Base-by-base conservation (phyloP, 116 monocot genomes). In the Trichopus zeylanicus region DNA sequence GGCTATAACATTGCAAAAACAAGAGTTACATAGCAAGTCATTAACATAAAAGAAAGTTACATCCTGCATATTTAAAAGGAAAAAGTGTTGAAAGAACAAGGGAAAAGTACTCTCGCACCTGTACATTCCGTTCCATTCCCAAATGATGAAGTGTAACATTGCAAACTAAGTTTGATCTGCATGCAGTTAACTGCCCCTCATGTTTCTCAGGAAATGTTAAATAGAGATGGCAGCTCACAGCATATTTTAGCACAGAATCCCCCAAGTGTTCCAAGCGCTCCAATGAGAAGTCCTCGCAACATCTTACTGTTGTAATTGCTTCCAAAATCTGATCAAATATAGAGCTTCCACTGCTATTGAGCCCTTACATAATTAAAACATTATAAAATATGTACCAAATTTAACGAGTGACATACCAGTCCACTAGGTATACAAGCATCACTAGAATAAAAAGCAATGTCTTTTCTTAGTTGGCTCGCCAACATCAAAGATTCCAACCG, bases 231-330 rank as follows among this genome's bases (percentile, higher is more conserved):
- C 85, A 88, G 59, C 85, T 86, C 25, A 92, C 79, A 37, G 81
- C 72, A 78, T 88, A 99, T 70, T 99, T 99, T 57, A 99, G 61
- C 6, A 99, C 83, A 31, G 99, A 99, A 74, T 99, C 99, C 23
- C 99, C 99, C 49, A 99, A 56, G 38, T 85, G 76, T 70, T 99
- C 99, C 48, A 99, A 63, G 47, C 99, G 88, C 72, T 99, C 99
- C 67, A 86, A 46, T 31, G 85, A 92, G 71, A 99, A 99, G 53
- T 77, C 75, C 57, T 99, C 99, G 32, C 73, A 72, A 69, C 88
- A 85, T 92, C 88, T 68, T 34, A 68, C 25, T 52, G 99, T 88
- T 18, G 99, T 88, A 31, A 99, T 68, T 29, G 92, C 99, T 76
- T 99, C 92, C 61, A 99, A 70, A 57, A 99, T 88, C 98, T 98